Percentiles rank a stretch among this genome's conserved stretches.
Conservation (phyloP, 768 basidiomycete genomes). For the Tylopilus subfusipes region DNA sequence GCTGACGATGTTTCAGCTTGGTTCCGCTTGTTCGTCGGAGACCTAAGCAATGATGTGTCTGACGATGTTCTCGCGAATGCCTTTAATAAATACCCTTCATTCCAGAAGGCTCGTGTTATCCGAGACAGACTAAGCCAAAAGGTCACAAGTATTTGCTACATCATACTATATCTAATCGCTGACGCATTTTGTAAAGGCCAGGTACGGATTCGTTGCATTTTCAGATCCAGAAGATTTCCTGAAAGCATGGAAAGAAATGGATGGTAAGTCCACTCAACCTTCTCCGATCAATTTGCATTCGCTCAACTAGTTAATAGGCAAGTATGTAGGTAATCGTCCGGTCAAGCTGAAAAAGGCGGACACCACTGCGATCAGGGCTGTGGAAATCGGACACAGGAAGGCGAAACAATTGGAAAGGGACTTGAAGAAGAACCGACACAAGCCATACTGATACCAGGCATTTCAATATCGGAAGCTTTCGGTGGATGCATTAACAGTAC, state of each 20-base stretch:
- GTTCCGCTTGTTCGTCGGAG: conserved; percentile 97
- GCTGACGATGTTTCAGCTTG: conserved; percentile 55
- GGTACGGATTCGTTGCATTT: conserved; percentile 96
- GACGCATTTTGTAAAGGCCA: conserved; percentile 55
- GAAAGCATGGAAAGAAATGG: conserved; percentile 99
- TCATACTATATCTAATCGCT: neutral
- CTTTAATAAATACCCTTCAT: conserved; percentile 90
- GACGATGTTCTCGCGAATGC: conserved; percentile 92
- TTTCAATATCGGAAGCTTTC: neutral
- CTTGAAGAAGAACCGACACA: conserved; percentile 82
- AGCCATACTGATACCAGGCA: conserved; percentile 60
- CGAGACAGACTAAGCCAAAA: conserved; percentile 92
- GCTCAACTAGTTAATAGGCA: conserved; percentile 49
- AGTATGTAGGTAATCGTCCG: conserved; percentile 98
- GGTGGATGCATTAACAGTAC: conserved; percentile 23
- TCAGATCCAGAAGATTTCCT: conserved; percentile 98
- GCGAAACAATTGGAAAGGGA: conserved; percentile 88
- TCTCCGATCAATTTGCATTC: neutral
- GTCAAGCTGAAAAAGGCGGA: conserved; percentile 95
- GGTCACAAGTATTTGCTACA: conserved; percentile 38
- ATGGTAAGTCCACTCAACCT: conserved; percentile 54
- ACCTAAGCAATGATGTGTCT: conserved; percentile 96
- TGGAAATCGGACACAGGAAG: conserved; percentile 91
- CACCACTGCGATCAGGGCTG: conserved; percentile 77
- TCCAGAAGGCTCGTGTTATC: conserved; percentile 93